These are phyloP conservation scores for Phytophthora pini DNA, from an alignment of 352 stramenopile species.

Conservation along the genomic window DNA sequence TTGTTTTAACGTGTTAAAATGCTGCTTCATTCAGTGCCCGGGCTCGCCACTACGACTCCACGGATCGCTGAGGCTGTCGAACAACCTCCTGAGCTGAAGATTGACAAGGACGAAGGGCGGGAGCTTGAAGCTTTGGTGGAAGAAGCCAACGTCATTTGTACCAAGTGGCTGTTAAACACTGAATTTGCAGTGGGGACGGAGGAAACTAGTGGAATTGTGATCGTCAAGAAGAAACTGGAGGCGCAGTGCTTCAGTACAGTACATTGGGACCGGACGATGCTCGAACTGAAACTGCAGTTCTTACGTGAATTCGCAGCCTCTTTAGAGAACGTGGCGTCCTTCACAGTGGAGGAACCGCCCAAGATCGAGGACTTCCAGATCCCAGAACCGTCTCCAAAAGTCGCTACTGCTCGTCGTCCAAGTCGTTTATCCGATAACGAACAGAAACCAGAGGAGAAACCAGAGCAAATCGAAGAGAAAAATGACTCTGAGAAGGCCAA, in stretches of 20 bases:
- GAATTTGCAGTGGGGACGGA: slow-evolving; percentile 41
- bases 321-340: slow-evolving; percentile 40
- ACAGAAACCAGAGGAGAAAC: slow-evolving; percentile 1
- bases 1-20: neutral
- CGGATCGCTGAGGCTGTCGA: slow-evolving; percentile 38
- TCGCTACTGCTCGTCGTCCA: slow-evolving; percentile 20
- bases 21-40: slow-evolving; percentile 25
- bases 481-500: slow-evolving; percentile 1
- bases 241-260: slow-evolving; percentile 48
- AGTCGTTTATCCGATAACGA: slow-evolving; percentile 17
- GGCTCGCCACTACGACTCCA: slow-evolving; percentile 13
- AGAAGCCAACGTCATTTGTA: slow-evolving; percentile 70
- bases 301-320: slow-evolving; percentile 57
- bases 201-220: slow-evolving; percentile 17
- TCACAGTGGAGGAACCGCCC: slow-evolving; percentile 14
- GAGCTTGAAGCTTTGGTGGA: slow-evolving; percentile 43
- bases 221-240: slow-evolving; percentile 61
- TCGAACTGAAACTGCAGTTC: slow-evolving; percentile 56
- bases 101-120: slow-evolving; percentile 26
- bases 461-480: slow-evolving; percentile 14
- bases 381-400: slow-evolving; percentile 16
- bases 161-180: slow-evolving; percentile 58
- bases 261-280: slow-evolving; percentile 47
- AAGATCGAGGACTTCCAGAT: slow-evolving; percentile 34
- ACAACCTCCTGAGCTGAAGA: slow-evolving; percentile 30